Evolutionary conservation across 108 stramenopile genomes (phyloP).

Genomic region (Conticribra weissflogii): DNA sequence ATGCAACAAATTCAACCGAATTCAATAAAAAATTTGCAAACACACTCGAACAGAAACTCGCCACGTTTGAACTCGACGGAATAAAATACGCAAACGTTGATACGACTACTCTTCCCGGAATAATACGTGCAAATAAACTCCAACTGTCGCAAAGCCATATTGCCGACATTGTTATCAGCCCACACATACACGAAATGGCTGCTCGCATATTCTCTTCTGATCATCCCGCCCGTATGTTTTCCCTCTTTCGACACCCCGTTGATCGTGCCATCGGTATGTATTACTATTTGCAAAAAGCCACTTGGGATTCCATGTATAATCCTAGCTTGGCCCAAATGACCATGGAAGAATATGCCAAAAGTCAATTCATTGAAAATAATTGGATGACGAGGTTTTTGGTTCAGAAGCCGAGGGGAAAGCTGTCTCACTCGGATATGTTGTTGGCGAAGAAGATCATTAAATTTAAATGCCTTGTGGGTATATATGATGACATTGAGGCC

Average conservation of each 20-base stretch:
- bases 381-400: conserved; percentile 57
- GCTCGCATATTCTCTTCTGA: conserved; percentile 22
- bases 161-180: conserved; percentile 50
- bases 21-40: neutral
- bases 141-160: conserved; percentile 37
- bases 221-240: conserved; percentile 42
- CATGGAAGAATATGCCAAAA: conserved; percentile 51
- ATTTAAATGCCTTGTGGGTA: conserved; percentile 46
- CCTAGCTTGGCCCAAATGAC: conserved; percentile 45
- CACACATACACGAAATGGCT: conserved; percentile 32
- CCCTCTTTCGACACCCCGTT: conserved; percentile 55
- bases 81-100: conserved; percentile 57
- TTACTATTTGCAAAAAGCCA: conserved; percentile 40
- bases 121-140: conserved; percentile 42
- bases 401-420: conserved; percentile 29
- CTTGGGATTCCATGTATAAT: conserved; percentile 51
- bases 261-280: conserved; percentile 55
- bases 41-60: conserved; percentile 26
- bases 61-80: conserved; percentile 31
- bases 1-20: too few species aligned
- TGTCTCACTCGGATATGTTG: conserved; percentile 38
- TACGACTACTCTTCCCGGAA: conserved; percentile 39
- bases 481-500: conserved; percentile 45
- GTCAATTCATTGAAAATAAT: conserved; percentile 54
- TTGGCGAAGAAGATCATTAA: conserved; percentile 51